These are phyloP conservation scores for Thymus quinquecostatus DNA, from an alignment of 257 asterid genomes.

Conservation along the genomic window DNA sequence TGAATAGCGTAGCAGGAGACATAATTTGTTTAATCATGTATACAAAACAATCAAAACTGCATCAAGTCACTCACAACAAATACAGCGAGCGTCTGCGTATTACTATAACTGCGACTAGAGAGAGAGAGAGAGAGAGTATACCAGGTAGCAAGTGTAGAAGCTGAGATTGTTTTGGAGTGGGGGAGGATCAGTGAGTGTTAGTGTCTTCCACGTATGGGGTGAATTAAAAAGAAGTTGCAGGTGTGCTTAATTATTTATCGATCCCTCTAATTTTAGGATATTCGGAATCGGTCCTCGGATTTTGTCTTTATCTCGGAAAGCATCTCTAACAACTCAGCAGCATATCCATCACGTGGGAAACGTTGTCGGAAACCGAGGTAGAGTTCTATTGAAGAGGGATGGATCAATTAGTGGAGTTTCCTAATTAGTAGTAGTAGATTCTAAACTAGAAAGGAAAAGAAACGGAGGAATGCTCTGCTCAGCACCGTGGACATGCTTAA, in stretches of 20 bases:
- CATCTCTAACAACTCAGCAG: neutral
- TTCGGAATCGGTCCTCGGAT: slow-evolving; percentile 6
- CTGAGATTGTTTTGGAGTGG: slow-evolving; percentile 21
- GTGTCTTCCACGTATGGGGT: neutral
- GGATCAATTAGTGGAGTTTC: no score
- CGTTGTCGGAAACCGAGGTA: neutral
- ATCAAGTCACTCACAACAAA: neutral
- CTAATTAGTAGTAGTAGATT: no score
- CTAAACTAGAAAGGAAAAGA: no score
- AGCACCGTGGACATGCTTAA: no score
- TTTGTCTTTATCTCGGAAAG: slow-evolving; percentile 3
- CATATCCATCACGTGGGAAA: slow-evolving; percentile 15
- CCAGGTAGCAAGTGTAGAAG: slow-evolving; percentile 10
- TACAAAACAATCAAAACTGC: slow-evolving; percentile 13
- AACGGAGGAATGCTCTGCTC: no score
- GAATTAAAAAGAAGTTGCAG: neutral
- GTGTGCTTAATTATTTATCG: slow-evolving; percentile 3
- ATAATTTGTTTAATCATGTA: neutral
- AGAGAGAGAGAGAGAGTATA: slow-evolving; percentile 25
- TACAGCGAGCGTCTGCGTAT: neutral
- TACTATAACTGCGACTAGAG: neutral
- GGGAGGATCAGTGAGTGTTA: slow-evolving; percentile 16
- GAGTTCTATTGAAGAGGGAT: neutral
- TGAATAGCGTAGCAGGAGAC: slow-evolving; percentile 1
- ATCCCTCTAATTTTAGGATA: slow-evolving; percentile 15